Conservation (phyloP, 2,329 filamentous ascomycete genomes). For the Phialophora verrucosa region DNA sequence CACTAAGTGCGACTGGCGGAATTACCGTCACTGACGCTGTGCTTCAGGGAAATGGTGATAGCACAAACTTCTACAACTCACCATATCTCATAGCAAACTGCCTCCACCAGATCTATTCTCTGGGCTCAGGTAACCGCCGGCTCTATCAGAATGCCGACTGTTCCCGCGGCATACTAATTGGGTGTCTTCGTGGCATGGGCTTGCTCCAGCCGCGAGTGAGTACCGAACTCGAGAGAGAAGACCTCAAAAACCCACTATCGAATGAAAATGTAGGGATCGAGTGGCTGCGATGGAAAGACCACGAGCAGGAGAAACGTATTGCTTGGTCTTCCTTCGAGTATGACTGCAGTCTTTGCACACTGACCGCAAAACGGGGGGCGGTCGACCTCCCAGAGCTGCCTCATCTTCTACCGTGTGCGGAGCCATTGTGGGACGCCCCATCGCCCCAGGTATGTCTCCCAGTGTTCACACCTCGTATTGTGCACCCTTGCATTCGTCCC, state of each 20-base stretch:
- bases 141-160: slow-evolving; percentile 34
- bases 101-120: slow-evolving; percentile 31
- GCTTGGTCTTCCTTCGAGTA: slow-evolving; percentile 35
- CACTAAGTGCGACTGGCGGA: neutral
- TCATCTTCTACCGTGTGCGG: slow-evolving; percentile 30
- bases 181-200: slow-evolving; percentile 33
- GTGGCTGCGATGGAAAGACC: slow-evolving; percentile 33
- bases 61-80: slow-evolving; percentile 30
- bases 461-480: neutral
- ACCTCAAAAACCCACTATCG: slow-evolving; percentile 14
- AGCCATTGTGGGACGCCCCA: slow-evolving; percentile 33
- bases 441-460: neutral
- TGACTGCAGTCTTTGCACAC: slow-evolving; percentile 34
- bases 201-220: slow-evolving; percentile 31
- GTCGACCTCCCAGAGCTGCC: slow-evolving; percentile 33
- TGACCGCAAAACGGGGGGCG: slow-evolving; percentile 31
- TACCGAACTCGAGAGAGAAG: slow-evolving; percentile 29
- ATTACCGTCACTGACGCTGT: neutral
- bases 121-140: slow-evolving; percentile 32
- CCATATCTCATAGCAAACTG: slow-evolving; percentile 20
- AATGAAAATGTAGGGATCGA: slow-evolving; percentile 17
- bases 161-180: slow-evolving; percentile 30
- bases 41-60: slow-evolving; percentile 29
- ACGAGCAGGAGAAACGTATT: slow-evolving; percentile 31
- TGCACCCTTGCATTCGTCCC: neutral